phyloP scores from a whole-genome alignment of 2,329 filamentous ascomycete species.

The Phaeoacremonium minimum region DNA sequence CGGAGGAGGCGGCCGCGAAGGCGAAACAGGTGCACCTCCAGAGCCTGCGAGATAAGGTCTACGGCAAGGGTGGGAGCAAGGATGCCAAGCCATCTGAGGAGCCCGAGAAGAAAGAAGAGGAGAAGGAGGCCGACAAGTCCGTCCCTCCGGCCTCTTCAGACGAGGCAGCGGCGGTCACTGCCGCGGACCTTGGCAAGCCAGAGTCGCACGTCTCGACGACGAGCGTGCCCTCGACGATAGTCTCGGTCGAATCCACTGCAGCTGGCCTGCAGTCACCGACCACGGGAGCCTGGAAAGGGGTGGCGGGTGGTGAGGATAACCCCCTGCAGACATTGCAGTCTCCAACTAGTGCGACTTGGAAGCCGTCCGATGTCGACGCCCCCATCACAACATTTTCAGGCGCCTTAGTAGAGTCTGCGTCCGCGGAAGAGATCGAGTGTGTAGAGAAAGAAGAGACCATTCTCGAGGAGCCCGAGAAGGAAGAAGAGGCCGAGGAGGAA shows the following conservation, averaged over 20 bases:
- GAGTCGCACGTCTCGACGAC: conserved; percentile 14
- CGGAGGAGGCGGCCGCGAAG: conserved; percentile 62
- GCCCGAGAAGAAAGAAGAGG: conserved; percentile 8
- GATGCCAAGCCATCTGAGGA: conserved; percentile 7
- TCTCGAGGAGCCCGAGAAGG: conserved; percentile 31
- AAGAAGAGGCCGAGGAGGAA: conserved; percentile 25
- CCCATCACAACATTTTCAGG: conserved; percentile 26
- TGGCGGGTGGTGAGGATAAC: conserved; percentile 14
- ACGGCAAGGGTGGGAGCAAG: conserved; percentile 35
- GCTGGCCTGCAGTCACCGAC: conserved; percentile 40
- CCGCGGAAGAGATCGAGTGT: conserved; percentile 31
- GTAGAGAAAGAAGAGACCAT: conserved; percentile 33
- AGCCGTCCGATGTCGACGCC: conserved; percentile 24
- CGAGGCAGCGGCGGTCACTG: neutral
- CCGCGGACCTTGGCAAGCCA: conserved; percentile 2
- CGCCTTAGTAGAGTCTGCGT: conserved; percentile 23
- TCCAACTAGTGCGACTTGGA: conserved; percentile 31
- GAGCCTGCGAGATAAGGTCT: conserved; percentile 48
- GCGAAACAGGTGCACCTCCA: conserved; percentile 57
- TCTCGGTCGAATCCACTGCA: conserved; percentile 7
- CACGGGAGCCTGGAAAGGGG: conserved; percentile 34
- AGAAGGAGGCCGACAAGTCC: conserved; percentile 5
- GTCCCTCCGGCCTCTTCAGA: neutral
- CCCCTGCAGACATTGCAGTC: conserved; percentile 33
- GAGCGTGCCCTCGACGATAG: conserved; percentile 1